Base-by-base conservation (phyloP, 78 protist genomes). In the Dictyostelium brefeldianum region DNA sequence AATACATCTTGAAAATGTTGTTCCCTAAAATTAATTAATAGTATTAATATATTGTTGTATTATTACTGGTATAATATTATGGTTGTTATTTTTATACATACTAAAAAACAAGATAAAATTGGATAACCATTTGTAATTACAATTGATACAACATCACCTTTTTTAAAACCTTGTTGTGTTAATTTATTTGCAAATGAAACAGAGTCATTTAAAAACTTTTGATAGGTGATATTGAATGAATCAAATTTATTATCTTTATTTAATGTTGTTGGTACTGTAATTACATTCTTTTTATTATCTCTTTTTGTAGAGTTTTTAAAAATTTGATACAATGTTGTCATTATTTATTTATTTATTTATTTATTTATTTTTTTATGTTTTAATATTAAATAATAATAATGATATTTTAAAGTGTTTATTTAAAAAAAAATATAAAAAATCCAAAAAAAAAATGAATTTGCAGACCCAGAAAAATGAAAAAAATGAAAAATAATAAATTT, bases 71-170 rank as follows among this genome's bases (percentile, higher is more conserved):
- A n/a, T n/a, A n/a, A n/a, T n/a, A n/a, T n/a, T n/a, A n/a, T n/a
- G n/a, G n/a, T n/a, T n/a, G n/a, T n/a, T 25, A 41, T 43, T 14
- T 46, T 48, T 12, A 53, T n/a, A 65, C 80, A 36, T 78, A 87
- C 93, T 8, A 77, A 59, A 7, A 87, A 87, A 36, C 69, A 50
- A 17, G 84, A 77, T 50, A 87, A 51, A 51, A 87, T 87, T n/a
- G 93, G 67, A 50, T 87, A 87, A 64, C 93, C 84, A 87, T 87
- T 87, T 36, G 70, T 47, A 22, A 74, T 17, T 17, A 91, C 83
- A 3, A 81, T 56, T 36, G 95, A 91, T 54, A 91, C 90, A 18
- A 83, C 95, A 80, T 77, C 78, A 54, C 90, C 90, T 47, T 41
- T 31, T 56, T 77, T 56, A 3, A 73, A 5, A 84, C 80, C 54